Evolutionary conservation across 1,284 basidiomycete genomes (phyloP), one percentile per base, ranked within the genome.

Genomic region (Papiliotrema fonsecae): DNA sequence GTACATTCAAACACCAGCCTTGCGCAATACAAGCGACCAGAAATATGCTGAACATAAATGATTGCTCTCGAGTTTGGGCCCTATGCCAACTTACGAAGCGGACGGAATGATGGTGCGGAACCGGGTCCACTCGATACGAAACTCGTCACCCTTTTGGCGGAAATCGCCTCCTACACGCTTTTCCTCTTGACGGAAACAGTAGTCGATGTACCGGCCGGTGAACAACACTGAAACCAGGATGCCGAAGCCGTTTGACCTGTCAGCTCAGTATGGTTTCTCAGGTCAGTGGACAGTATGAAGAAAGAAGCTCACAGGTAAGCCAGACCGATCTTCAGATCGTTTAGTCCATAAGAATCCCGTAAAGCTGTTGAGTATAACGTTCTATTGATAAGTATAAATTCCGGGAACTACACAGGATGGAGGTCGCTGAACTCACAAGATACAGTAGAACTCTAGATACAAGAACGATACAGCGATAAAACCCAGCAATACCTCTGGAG

Each of bases 361-460:
- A 75, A 49, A 1, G 61, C 64, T 2, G 70, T 70, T 0, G 70
- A 73, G 55, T 64, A 70, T 4, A 71, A 55, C 1, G 70, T 70
- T 14, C 63, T 65, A 44, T 19, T n/a, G n/a, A n/a, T n/a, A n/a
- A n/a, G n/a, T n/a, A n/a, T n/a, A n/a, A n/a, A n/a, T n/a, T n/a
- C n/a, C n/a, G n/a, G n/a, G n/a, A n/a, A n/a, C n/a, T n/a, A n/a
- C n/a, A n/a, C n/a, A n/a, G n/a, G n/a, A n/a, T n/a, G n/a, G n/a
- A n/a, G n/a, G n/a, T n/a, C n/a, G n/a, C n/a, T n/a, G n/a, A 31
- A 37, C 64, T 58, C 43, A 69, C 63, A 72, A 47, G 34, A 63
- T 51, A 26, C 62, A 63, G 62, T 74, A 74, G 49, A 70, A 74
- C 43, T 67, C 60, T n/a, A 69, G 57, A 45, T 73, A 75, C 16